Percentiles rank a stretch among this genome's conserved stretches.
Conservation (phyloP, 352 stramenopile species). For the Pythium scleroteichum region DNA sequence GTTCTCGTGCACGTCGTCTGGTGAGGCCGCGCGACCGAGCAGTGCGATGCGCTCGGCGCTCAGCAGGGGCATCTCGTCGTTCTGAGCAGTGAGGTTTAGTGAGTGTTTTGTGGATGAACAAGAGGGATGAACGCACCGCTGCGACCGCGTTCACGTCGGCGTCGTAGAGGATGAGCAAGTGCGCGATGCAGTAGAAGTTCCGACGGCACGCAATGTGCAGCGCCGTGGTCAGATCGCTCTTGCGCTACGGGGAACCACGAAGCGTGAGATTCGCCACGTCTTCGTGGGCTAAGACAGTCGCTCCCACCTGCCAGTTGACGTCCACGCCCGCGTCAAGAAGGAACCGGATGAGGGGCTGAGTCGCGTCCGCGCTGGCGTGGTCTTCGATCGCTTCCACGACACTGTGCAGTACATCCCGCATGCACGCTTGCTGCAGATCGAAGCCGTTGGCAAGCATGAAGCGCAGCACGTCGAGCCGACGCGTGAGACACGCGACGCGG, state of each 20-base stretch:
- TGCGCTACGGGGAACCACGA: slow-evolving; percentile 23
- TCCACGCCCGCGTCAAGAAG: slow-evolving; percentile 61
- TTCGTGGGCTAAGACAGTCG: background rate
- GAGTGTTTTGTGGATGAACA: background rate
- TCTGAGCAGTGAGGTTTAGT: slow-evolving; percentile 22
- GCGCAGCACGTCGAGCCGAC: slow-evolving; percentile 55
- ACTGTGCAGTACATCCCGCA: slow-evolving; percentile 55
- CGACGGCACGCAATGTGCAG: slow-evolving; percentile 67
- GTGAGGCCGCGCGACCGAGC: slow-evolving; percentile 1
- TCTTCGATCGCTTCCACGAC: slow-evolving; percentile 41
- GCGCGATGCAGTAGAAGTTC: slow-evolving; percentile 58
- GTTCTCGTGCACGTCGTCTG: slow-evolving; percentile 29
- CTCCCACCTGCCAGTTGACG: slow-evolving; percentile 69
- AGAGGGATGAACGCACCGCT: slow-evolving; percentile 27
- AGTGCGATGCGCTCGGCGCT: slow-evolving; percentile 39
- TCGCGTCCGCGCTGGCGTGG: slow-evolving; percentile 34
- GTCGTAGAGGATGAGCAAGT: slow-evolving; percentile 67
- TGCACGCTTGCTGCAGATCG: slow-evolving; percentile 51
- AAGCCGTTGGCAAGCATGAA: slow-evolving; percentile 74
- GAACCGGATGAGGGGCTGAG: slow-evolving; percentile 59
- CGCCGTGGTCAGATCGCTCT: slow-evolving; percentile 59
- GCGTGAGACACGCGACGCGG: slow-evolving; percentile 44
- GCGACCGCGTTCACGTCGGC: slow-evolving; percentile 78
- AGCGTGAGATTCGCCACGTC: background rate
- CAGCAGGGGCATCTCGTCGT: slow-evolving; percentile 67